Conservation (phyloP, 805 yeast species). For the Yarrowia sp. region DNA sequence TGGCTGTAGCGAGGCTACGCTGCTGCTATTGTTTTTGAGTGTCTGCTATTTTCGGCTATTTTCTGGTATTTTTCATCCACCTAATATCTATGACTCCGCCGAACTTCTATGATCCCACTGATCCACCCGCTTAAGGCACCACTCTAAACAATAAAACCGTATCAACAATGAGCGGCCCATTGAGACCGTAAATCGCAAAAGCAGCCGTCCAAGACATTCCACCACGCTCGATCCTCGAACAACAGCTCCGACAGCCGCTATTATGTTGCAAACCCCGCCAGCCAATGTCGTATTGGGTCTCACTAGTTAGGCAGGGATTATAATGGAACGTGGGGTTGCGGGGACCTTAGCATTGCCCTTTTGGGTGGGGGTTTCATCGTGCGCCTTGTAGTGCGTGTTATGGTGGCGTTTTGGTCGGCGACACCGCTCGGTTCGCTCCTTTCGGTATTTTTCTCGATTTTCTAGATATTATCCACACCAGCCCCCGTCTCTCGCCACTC, state of each 20-base stretch:
- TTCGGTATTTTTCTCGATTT: neutral
- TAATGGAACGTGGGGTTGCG: neutral
- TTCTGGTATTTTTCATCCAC: too few relatives aligned
- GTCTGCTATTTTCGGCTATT: too few relatives aligned
- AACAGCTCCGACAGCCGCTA: too few relatives aligned
- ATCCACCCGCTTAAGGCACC: neutral
- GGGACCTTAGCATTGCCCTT: neutral
- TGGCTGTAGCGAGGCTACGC: too few relatives aligned
- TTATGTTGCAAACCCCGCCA: neutral
- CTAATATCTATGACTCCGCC: neutral
- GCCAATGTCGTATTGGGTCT: neutral
- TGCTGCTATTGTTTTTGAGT: too few relatives aligned
- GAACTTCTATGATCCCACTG: neutral
- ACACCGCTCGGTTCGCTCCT: too few relatives aligned
- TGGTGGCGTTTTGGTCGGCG: neutral
- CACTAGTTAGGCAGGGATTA: neutral
- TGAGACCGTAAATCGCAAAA: neutral
- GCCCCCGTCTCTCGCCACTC: neutral
- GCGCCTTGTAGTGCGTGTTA: neutral
- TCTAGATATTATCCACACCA: neutral
- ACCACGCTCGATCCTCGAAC: too few relatives aligned
- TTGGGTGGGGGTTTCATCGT: neutral
- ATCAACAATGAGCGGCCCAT: neutral
- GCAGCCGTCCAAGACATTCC: too few relatives aligned
- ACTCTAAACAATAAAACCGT: neutral